phyloP scores from a whole-genome alignment of 805 yeast genomes.

The Tetrapisispora arboricola region DNA sequence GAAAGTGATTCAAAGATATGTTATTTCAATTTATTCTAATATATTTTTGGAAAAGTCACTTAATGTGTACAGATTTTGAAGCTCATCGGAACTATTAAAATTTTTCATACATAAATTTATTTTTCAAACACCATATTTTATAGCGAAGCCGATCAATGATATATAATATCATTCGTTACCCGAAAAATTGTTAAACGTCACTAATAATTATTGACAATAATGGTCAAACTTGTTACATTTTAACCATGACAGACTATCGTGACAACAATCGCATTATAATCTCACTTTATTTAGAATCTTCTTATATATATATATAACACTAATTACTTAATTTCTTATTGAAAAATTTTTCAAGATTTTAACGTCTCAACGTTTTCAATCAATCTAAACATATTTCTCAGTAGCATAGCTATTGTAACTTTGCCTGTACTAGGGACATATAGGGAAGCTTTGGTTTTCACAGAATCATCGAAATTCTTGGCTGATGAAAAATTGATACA shows the following conservation, averaged over 20 bases:
- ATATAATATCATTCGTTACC: background rate
- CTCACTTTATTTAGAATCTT: too few species aligned
- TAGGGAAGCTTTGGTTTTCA: constrained; percentile 76
- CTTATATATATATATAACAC: too few species aligned
- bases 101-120: background rate
- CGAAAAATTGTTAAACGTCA: too few species aligned
- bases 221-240: too few species aligned
- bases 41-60: too few species aligned
- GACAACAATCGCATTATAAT: too few species aligned
- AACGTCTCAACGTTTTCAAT: constrained; percentile 48
- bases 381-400: constrained; percentile 79
- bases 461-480: constrained; percentile 75
- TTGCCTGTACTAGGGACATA: constrained; percentile 95
- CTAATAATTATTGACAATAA: too few species aligned
- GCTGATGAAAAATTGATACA: constrained; percentile 84
- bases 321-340: too few species aligned
- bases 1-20: too few species aligned
- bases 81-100: constrained; percentile 1
- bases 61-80: background rate
- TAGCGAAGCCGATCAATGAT: background rate
- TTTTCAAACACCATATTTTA: background rate
- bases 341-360: background rate
- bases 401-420: constrained; percentile 89
- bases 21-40: background rate
- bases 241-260: too few species aligned